Evolutionary conservation across 352 stramenopile genomes (phyloP).

Genomic region (Elongisporangium prolatum): DNA sequence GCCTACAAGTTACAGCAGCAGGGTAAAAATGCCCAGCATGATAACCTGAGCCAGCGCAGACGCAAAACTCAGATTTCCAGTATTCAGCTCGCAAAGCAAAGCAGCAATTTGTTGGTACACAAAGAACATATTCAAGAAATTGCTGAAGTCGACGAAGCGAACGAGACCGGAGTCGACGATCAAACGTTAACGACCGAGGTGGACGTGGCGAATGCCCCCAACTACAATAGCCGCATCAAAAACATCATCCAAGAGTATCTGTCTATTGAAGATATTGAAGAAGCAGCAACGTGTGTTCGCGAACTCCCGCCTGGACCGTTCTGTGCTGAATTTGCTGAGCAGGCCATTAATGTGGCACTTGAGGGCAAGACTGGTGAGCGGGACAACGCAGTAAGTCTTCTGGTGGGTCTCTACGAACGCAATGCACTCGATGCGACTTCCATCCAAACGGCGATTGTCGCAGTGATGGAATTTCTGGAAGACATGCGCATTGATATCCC

Average conservation of each 20-base stretch:
- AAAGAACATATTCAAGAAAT: conserved; percentile 24
- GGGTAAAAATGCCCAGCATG: conserved; percentile 86
- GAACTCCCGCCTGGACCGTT: conserved; percentile 50
- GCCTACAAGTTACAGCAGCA: conserved; percentile 79
- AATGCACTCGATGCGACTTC: conserved; percentile 57
- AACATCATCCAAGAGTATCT: conserved; percentile 83
- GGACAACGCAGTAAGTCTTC: conserved; percentile 61
- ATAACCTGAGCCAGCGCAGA: conserved; percentile 64
- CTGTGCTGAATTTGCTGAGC: conserved; percentile 64
- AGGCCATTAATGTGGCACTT: conserved; percentile 62
- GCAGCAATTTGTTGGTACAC: conserved; percentile 71
- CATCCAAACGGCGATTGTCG: conserved; percentile 65
- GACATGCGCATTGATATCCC: conserved; percentile 86
- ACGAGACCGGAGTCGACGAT: conserved; percentile 13
- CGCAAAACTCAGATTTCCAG: conserved; percentile 79
- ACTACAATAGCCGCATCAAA: conserved; percentile 64
- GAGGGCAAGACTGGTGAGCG: conserved; percentile 75
- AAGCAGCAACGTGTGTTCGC: conserved; percentile 64
- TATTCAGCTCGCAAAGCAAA: conserved; percentile 73
- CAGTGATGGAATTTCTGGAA: conserved; percentile 78
- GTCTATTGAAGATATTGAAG: conserved; percentile 74
- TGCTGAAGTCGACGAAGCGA: conserved; percentile 4
- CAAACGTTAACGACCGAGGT: not conserved
- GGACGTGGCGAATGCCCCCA: conserved; percentile 19
- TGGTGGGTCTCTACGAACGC: conserved; percentile 72